Evolutionary conservation across 768 basidiomycete species (phyloP), one percentile per base, ranked within the genome.

Genomic region (Amanita pseudoporphyria): DNA sequence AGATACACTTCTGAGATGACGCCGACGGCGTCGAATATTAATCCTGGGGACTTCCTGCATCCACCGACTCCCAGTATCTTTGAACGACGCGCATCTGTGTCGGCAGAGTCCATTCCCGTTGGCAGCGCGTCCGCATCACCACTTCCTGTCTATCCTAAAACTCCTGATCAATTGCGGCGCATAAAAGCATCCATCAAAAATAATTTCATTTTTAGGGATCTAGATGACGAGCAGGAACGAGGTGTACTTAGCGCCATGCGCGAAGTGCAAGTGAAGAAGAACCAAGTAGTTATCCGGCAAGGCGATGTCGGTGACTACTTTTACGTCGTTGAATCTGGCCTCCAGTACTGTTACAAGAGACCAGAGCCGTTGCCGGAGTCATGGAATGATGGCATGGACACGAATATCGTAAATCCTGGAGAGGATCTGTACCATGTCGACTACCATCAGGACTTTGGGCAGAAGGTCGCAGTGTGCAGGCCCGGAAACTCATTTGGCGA

Each of bases 291-390:
- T 53, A 97, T 99, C 57, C 80, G 87, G 44, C 96, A 99, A 65
- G 96, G 96, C 41, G 94, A 96, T 57, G 87, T 90, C 16, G 96
- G 96, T 47, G 94, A 97, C 59, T 93, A 83, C 67, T 98, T 97
- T 65, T 99, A 99, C 66, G 89, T 97, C 47, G 92, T 98, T 55
- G 96, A 98, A 67, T 75, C 77, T 38, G 96, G 96, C 2, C 68
- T 81, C 51, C 72, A 98, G 53, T 76, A 93, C 57, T 87, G 91
- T 63, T 97, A 82, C 64, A 82, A 85, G 56, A 79, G 76, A 47
- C 74, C 78, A 3, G 84, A 83, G 41, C 79, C 80, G 5, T 66
- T 82, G 14, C 80, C 83, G 1, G 76, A 78, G 0, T 67, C 74
- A 28, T 82, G 80, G 76, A 69, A 71, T 7, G 73, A 73, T 21